Evolutionary conservation across 1,139 yeast species (phyloP).

Genomic region (Diutina neorugosa): DNA sequence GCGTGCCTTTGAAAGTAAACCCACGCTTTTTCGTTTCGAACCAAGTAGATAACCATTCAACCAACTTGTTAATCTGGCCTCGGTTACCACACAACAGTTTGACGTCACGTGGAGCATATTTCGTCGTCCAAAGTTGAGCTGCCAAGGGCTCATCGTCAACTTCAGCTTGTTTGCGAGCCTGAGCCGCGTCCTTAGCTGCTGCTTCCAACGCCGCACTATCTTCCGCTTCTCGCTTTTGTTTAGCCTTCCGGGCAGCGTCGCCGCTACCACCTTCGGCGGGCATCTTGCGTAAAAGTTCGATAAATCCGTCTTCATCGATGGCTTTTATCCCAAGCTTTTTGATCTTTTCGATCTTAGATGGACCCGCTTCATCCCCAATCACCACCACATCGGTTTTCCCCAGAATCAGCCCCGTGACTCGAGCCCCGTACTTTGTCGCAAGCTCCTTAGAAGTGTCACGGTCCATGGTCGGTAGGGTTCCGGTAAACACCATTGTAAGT

Average conservation of each 20-base stretch:
- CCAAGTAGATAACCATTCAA: constrained; percentile 76
- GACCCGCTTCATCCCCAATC: constrained; percentile 94
- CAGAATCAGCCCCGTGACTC: constrained; percentile 78
- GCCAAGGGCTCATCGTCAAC: constrained; percentile 9
- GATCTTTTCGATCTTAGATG: constrained; percentile 80
- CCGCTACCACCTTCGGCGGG: constrained; percentile 91
- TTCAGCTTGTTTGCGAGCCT: constrained; percentile 8
- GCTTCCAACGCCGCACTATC: constrained; percentile 40
- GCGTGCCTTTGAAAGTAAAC: constrained; percentile 51
- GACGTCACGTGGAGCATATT: constrained; percentile 72
- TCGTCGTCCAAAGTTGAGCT: constrained; percentile 69
- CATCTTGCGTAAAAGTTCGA: constrained; percentile 61
- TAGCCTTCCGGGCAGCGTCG: constrained; percentile 61
- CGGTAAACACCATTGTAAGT: constrained; percentile 86
- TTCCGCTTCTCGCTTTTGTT: constrained; percentile 55
- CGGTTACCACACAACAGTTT: constrained; percentile 88
- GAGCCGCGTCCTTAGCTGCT: constrained; percentile 22
- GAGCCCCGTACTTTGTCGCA: constrained; percentile 88
- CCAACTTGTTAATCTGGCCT: constrained; percentile 53
- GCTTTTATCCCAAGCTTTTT: constrained; percentile 64
- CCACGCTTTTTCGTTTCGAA: constrained; percentile 40
- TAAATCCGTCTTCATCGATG: constrained; percentile 77
- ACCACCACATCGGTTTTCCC: constrained; percentile 83
- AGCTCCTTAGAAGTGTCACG: constrained; percentile 64
- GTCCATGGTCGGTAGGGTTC: constrained; percentile 68